A percentile compares a stretch with the other conserved stretches of the same genome.
phyloP scores from a whole-genome alignment of 148 eudicot species.

The Spergularia bocconei region DNA sequence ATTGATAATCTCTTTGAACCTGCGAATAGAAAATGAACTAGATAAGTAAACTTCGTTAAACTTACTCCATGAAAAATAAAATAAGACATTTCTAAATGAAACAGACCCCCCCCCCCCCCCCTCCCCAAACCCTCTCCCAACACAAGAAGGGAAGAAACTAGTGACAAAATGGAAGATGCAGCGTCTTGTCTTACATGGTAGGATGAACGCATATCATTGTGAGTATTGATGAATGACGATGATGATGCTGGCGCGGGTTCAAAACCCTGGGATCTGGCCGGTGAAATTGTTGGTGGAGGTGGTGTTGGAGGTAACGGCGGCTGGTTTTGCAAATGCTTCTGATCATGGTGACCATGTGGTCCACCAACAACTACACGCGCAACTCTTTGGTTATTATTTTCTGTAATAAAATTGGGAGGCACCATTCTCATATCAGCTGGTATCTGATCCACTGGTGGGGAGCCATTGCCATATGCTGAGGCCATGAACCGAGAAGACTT shows the following conservation, averaged over 20 bases:
- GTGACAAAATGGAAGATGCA: background rate
- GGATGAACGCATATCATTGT: slow-evolving; percentile 43
- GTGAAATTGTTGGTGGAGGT: slow-evolving; percentile 65
- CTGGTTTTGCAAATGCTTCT: slow-evolving; percentile 54
- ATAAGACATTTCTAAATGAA: background rate
- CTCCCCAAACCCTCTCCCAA: background rate
- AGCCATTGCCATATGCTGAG: slow-evolving; percentile 36
- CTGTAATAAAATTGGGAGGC: slow-evolving; percentile 38
- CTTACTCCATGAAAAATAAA: background rate
- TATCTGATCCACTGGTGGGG: slow-evolving; percentile 34
- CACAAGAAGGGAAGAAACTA: slow-evolving; percentile 1
- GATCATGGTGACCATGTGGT: slow-evolving; percentile 48
- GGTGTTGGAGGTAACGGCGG: slow-evolving; percentile 99
- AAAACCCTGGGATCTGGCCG: slow-evolving; percentile 47
- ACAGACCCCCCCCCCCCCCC: background rate
- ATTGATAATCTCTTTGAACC: slow-evolving; percentile 54
- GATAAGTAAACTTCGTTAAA: background rate
- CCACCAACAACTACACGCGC: slow-evolving; percentile 34
- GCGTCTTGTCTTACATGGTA: slow-evolving; percentile 57
- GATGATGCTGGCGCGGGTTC: slow-evolving; percentile 45
- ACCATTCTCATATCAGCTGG: slow-evolving; percentile 44
- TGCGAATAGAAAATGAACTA: slow-evolving; percentile 29
- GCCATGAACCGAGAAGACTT: slow-evolving; percentile 41
- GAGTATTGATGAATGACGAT: slow-evolving; percentile 48
- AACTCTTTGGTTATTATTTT: slow-evolving; percentile 40